Evolutionary conservation across 129 eudicot species (phyloP).

Genomic region (Tanacetum coccineum): DNA sequence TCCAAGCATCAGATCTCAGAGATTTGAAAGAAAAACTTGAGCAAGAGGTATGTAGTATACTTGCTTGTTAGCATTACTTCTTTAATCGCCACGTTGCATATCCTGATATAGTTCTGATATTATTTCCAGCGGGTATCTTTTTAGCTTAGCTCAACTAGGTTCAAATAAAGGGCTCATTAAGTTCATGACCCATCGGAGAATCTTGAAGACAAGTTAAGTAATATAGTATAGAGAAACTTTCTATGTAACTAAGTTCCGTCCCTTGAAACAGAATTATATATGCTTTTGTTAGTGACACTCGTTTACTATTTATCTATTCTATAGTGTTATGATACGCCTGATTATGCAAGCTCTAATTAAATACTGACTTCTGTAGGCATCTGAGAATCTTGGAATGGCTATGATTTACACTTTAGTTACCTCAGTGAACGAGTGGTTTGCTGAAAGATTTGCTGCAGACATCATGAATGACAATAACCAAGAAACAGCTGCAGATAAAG

Average conservation of each 20-base stretch:
- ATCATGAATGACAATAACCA: conserved; percentile 30
- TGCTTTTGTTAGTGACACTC: conserved; percentile 6
- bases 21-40: conserved; percentile 73
- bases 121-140: conserved; percentile 19
- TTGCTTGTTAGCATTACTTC: background rate
- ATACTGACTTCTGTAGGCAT: conserved; percentile 44
- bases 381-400: conserved; percentile 97
- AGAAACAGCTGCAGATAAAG: conserved; percentile 53
- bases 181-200: conserved; percentile 33
- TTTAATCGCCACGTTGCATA: conserved; percentile 8
- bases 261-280: background rate
- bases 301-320: background rate
- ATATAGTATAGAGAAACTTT: conserved; percentile 9
- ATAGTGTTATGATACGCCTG: background rate
- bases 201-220: conserved; percentile 33
- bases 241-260: background rate
- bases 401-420: conserved; percentile 86
- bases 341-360: conserved; percentile 15
- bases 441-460: conserved; percentile 17
- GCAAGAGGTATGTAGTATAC: conserved; percentile 52
- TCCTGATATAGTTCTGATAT: conserved; percentile 25
- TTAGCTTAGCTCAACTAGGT: conserved; percentile 27
- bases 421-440: conserved; percentile 90
- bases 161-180: conserved; percentile 27
- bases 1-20: conserved; percentile 51